Evolutionary conservation across 768 basidiomycete species (phyloP), one percentile per base, ranked within the genome.

Genomic region (Gelatoporia subvermispora): DNA sequence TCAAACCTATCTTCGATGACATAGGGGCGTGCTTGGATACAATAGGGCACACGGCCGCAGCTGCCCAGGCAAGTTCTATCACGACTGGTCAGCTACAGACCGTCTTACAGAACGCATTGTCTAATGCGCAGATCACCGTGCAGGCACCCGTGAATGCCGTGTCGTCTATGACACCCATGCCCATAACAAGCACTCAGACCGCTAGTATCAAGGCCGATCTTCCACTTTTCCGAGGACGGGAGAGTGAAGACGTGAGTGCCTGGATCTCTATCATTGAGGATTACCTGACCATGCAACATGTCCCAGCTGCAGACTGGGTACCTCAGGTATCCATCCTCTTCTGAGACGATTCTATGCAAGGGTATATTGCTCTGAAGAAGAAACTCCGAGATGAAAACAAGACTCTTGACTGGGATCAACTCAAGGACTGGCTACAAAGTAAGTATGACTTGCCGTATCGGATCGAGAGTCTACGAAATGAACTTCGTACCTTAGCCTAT

Each of bases 291-390:
- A 41, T 39, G 7, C 38, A 41, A 20, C 47, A 48, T 22, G 22
- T 48, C 17, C 24, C 47, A 4, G 40, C 41, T n/a, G 41, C 31
- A 7, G 41, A 48, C 34, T 48, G 47, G 47, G 11, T 35, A 3
- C 40, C 43, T 13, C 47, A 48, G 41, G 41, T 43, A 16, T 41
- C 47, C 4, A 48, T 48, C 40, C 47, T 48, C n/a, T 48, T 48
- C 16, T 22, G 47, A 25, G 34, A 35, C 11, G 28, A 48, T 16
- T 39, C 38, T 2, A 23, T 40, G 15, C 37, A 25, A 20, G 41
- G 47, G 47, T 48, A 48, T 24, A 25, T 23, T 21, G n/a, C 47
- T 8, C 36, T n/a, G 15, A 41, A 48, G 34, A 48, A 43, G 41
- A 28, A 42, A 41, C 40, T 48, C 18, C 20, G 40, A 11, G 34